Evolutionary conservation across 768 basidiomycete species (phyloP), one percentile per base, ranked within the genome.

Genomic region (Kwoniella botswanensis): DNA sequence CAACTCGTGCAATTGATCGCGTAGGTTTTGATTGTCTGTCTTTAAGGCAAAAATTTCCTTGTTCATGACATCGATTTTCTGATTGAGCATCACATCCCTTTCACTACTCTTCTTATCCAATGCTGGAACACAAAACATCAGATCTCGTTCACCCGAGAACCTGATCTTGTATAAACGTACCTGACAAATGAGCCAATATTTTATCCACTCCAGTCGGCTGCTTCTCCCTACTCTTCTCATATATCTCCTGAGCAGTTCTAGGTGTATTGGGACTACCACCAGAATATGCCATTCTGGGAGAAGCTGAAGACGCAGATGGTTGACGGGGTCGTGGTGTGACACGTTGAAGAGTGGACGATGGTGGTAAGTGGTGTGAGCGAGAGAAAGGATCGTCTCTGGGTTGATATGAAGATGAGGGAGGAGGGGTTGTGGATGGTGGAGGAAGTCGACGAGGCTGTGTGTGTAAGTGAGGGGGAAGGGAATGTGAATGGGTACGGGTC

Each of bases 1-100:
- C 4, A 78, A 46, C n/a, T 74, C 77, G 43, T 78, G 75, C 9
- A 78, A 44, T 63, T 74, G 65, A 43, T 78, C 77, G 43, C 75
- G 64, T 4, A 78, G 53, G 24, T 69, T 17, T 12, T 58, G 56
- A 29, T 72, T 64, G 9, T 75, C 74, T 18, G 56, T 44, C 35
- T 61, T 61, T 11, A 61, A 3, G 12, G 50, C 55, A 11, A 46
- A 35, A 7, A 62, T 26, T 7, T 68, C 50, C 29, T 55, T 26
- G n/a, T 68, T 43, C 26, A 68, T 10, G 12, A 1, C 15, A 11
- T 17, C 46, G 9, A 67, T 67, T 43, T 52, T 35, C 26, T n/a
- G 35, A 67, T 17, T 18, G 10, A 17, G 21, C 9, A 18, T 35
- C 55, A 17, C 55, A 22, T 22, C 17, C 55, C 26, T 24, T 24